Base-by-base conservation (phyloP, 345 rosid genomes). In the Sonneratia alba region DNA sequence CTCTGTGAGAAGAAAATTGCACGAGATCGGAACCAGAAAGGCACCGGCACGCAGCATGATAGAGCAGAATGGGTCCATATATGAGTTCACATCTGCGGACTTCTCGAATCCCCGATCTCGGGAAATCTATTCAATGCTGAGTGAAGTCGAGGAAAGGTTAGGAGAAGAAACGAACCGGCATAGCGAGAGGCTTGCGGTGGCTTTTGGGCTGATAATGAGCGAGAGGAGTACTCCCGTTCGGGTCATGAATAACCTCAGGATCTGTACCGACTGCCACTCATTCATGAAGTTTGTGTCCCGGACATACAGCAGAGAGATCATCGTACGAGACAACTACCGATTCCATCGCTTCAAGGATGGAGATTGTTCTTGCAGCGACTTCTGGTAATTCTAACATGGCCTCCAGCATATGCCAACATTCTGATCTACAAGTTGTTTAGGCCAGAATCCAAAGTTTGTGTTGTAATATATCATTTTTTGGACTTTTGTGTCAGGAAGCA, bases 321-420 rank as follows among this genome's bases (percentile, higher is more conserved):
- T 74, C 11, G 45, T 78, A 7, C 32, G 77, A 57, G 78, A 79
- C 37, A 72, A 45, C 43, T 61, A 64, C 19, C 67, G 77, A 13
- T 79, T 79, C 62, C 84, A 76, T 51, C 64, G 72, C 34, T 74
- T 71, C 56, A 72, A n/a, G 47, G 68, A 32, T 18, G 80, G 84
- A 4, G 43, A 47, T 18, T 76, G 84, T 51, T 76, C 76, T 36
- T 78, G 80, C 70, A 16, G 40, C 42, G 82, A 76, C 38, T 71
- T 71, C 43, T 78, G 80, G 81, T 70, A 22, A 75, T 6, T 56
- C 15, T 4, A 56, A 57, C 24, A 21, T 19, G 4, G 19, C 56
- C 19, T 13, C 19, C 55, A 14, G 19, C 18, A 4, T 3, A 13
- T 14, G 4, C 56, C 45, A 42, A 2, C 45, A 4, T 2, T 42